These are phyloP conservation scores for Saturnispora kantuleensis DNA, from an alignment of 805 yeast genomes.

Conservation along the genomic window DNA sequence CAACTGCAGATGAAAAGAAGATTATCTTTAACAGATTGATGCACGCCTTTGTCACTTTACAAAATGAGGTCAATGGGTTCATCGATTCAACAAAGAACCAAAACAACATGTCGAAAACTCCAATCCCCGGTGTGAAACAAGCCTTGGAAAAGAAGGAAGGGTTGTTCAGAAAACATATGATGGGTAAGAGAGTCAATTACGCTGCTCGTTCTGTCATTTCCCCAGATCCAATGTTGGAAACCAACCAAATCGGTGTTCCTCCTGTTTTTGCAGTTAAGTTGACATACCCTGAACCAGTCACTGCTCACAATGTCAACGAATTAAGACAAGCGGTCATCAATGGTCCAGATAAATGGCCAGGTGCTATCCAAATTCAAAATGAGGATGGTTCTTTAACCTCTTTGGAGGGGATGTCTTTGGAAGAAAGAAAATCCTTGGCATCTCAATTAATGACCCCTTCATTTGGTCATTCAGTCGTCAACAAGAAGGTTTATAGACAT, in stretches of 20 bases:
- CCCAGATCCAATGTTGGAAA: constrained; percentile 96
- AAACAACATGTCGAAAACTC: constrained; percentile 54
- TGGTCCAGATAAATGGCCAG: constrained; percentile 99
- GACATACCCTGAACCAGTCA: constrained; percentile 98
- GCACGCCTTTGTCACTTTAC: constrained; percentile 92
- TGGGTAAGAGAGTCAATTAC: constrained; percentile 99
- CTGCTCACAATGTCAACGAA: constrained; percentile 81
- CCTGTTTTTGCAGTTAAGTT: constrained; percentile 94
- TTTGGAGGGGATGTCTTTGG: constrained; percentile 78
- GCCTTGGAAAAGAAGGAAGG: constrained; percentile 98
- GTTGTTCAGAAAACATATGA: constrained; percentile 95
- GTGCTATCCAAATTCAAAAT: constrained; percentile 91
- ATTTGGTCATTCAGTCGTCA: constrained; percentile 49
- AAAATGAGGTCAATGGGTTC: constrained; percentile 89
- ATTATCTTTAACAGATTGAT: constrained; percentile 77
- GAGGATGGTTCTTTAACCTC: constrained; percentile 86
- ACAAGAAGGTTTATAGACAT: constrained; percentile 92
- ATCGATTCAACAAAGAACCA: constrained; percentile 88
- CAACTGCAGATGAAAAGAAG: constrained; percentile 52
- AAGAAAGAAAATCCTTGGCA: constrained; percentile 91
- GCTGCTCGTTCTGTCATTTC: constrained; percentile 99
- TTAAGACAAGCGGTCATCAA: constrained; percentile 90
- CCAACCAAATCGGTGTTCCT: constrained; percentile 97
- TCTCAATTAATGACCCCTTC: constrained; percentile 88
- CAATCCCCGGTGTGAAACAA: constrained; percentile 94